Evolutionary conservation across 1,284 basidiomycete species (phyloP).

Genomic region (Sporisorium iseilematis-ciliati): DNA sequence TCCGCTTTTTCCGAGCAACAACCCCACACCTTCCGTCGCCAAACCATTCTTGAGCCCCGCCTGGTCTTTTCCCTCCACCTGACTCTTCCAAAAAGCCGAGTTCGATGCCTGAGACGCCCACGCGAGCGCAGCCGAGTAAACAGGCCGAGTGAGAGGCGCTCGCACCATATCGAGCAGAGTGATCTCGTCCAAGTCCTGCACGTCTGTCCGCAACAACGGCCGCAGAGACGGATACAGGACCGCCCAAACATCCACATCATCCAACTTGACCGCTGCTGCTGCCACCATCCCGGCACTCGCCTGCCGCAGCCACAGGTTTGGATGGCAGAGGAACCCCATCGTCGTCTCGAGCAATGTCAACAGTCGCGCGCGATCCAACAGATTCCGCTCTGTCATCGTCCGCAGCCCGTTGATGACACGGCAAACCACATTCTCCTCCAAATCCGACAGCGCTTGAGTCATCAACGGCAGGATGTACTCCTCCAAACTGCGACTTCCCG

Average conservation of each 20-base stretch:
- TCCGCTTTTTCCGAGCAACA: conserved; percentile 50
- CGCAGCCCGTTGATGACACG: conserved; percentile 87
- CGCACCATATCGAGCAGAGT: conserved; percentile 81
- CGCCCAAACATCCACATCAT: conserved; percentile 84
- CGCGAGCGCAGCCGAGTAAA: conserved; percentile 85
- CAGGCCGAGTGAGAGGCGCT: conserved; percentile 77
- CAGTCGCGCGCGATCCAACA: conserved; percentile 90
- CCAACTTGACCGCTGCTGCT: conserved; percentile 80
- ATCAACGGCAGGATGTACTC: conserved; percentile 90
- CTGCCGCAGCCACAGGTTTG: conserved; percentile 98
- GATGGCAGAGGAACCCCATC: conserved; percentile 91
- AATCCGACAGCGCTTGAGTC: conserved; percentile 85
- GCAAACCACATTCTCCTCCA: conserved; percentile 91
- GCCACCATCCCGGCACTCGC: conserved; percentile 87
- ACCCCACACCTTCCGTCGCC: conserved; percentile 51
- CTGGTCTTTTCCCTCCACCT: conserved; percentile 27
- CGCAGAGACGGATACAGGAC: conserved; percentile 91
- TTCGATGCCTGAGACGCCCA: conserved; percentile 80
- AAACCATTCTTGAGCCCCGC: conserved; percentile 55
- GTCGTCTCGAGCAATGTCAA: conserved; percentile 92
- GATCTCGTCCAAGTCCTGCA: conserved; percentile 81
- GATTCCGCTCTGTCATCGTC: conserved; percentile 83
- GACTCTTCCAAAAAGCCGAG: conserved; percentile 58
- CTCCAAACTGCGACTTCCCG: conserved; percentile 71
- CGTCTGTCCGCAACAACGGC: conserved; percentile 85